These are phyloP conservation scores for Caryopteris hybrid DNA, from an alignment of 305 asterid species.

Conservation along the genomic window DNA sequence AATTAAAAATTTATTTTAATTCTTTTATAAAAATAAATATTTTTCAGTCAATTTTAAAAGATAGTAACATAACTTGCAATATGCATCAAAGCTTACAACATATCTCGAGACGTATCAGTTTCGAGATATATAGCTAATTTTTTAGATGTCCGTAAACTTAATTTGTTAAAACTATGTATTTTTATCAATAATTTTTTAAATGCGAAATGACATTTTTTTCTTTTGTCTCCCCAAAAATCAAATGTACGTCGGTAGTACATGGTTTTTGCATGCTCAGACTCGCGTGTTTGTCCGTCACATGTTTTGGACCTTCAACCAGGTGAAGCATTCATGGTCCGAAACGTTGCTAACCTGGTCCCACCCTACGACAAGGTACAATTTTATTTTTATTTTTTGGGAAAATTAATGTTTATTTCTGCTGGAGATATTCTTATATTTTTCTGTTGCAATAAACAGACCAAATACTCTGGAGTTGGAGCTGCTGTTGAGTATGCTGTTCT, in stretches of 20 bases:
- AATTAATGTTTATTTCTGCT: neutral
- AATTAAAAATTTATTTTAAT: no score
- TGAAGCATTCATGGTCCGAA: conserved; percentile 84
- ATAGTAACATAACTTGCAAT: no score
- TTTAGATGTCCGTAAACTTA: no score
- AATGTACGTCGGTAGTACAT: conserved; percentile 45
- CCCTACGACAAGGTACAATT: conserved; percentile 63
- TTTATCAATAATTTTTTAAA: no score
- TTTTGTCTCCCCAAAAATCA: no score
- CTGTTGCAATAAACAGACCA: conserved; percentile 39
- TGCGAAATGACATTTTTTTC: no score
- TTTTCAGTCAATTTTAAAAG: no score
- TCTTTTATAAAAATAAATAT: no score
- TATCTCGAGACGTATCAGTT: no score
- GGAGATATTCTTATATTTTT: neutral
- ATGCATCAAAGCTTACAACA: no score
- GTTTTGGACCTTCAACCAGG: conserved; percentile 81
- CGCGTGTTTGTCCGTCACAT: conserved; percentile 95
- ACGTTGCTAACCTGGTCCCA: conserved; percentile 94
- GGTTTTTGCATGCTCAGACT: conserved; percentile 93
- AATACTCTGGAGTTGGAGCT: conserved; percentile 74
- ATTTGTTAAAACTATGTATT: no score
- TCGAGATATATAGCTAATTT: no score
- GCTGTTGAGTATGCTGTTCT: conserved; percentile 89
- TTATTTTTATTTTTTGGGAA: neutral